phyloP scores from a whole-genome alignment of 208 protist species.

The Trypanosoma theileri region DNA sequence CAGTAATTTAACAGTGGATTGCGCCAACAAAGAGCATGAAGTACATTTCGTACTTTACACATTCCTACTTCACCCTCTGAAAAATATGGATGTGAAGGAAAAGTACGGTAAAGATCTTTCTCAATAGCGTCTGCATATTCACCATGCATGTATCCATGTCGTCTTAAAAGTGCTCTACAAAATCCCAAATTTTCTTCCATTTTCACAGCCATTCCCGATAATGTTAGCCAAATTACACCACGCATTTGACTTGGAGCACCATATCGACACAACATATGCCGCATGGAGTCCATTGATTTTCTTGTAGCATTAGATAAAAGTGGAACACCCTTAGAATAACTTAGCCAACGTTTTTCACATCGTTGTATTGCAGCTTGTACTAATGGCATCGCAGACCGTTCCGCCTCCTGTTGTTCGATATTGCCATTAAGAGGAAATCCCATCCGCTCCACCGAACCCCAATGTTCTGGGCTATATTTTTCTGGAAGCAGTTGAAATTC shows the following conservation, averaged over 20 bases:
- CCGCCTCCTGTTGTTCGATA: slow-evolving; percentile 20
- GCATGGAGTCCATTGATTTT: slow-evolving; percentile 35
- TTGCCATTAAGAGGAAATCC: slow-evolving; percentile 42
- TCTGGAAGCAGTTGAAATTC: slow-evolving; percentile 13
- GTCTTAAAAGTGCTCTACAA: slow-evolving; percentile 49
- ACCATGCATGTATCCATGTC: slow-evolving; percentile 52
- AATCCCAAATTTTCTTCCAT: slow-evolving; percentile 80
- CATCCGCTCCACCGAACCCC: slow-evolving; percentile 46
- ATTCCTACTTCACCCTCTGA: slow-evolving; percentile 48
- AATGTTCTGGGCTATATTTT: slow-evolving; percentile 44
- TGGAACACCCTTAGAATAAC: slow-evolving; percentile 41
- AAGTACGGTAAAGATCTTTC: slow-evolving; percentile 68
- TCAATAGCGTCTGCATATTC: slow-evolving; percentile 43
- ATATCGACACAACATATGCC: slow-evolving; percentile 26
- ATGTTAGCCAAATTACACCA: slow-evolving; percentile 67
- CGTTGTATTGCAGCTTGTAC: slow-evolving; percentile 35
- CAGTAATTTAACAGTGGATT: slow-evolving; percentile 81
- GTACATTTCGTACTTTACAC: slow-evolving; percentile 56
- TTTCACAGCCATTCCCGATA: slow-evolving; percentile 58
- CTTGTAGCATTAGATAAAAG: slow-evolving; percentile 51
- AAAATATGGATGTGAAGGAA: slow-evolving; percentile 73
- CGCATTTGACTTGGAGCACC: slow-evolving; percentile 55
- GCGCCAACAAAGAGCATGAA: slow-evolving; percentile 78
- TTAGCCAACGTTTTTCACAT: slow-evolving; percentile 55
- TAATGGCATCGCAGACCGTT: slow-evolving; percentile 20